Evolutionary conservation across 768 basidiomycete genomes (phyloP), one percentile per base, ranked within the genome.

Genomic region (Hygrocybe coccinea): DNA sequence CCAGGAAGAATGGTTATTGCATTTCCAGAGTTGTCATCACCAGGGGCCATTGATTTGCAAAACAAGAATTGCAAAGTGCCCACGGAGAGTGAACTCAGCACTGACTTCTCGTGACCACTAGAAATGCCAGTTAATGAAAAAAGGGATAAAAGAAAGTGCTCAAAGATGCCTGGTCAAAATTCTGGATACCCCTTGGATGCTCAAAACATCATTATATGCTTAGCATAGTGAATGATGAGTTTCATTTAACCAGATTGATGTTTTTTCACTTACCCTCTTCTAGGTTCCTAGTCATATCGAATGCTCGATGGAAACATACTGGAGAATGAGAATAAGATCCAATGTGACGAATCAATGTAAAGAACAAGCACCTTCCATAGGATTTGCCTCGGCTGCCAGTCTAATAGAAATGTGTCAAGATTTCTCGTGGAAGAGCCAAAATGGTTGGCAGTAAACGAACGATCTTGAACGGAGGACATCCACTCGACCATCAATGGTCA

Each of bases 271-370:
- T 59, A 83, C 87, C 86, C 69, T 78, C 72, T 39, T 75, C 68
- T 2, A 78, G 63, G 60, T 85, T 76, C 48, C 67, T 66, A 12
- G 81, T 79, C 86, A 91, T 83, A 61, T 91, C 89, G 59, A 90
- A 84, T 29, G 88, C 89, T 53, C 88, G 75, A 64, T 90, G 88
- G 66, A 90, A 89, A 60, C 86, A 88, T 41, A 87, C 89, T 89
- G 45, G 21, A 50, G 41, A 36, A 10, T 12, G 11, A 24, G 9
- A 17, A n/a, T 38, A 5, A 19, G n/a, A 43, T 22, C 5, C n/a
- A 6, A 50, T 43, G 9, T 33, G 22, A 29, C 25, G 47, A 46
- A 8, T 43, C 19, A 33, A 36, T 36, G 21, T 17, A 39, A 5
- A 24, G 19, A 24, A 29, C 5, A 55, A 62, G 55, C 49, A 86